A percentile compares a stretch with the other conserved stretches of the same genome.
Conservation (phyloP, 441 rosid species). For the Aleurites moluccanus region DNA sequence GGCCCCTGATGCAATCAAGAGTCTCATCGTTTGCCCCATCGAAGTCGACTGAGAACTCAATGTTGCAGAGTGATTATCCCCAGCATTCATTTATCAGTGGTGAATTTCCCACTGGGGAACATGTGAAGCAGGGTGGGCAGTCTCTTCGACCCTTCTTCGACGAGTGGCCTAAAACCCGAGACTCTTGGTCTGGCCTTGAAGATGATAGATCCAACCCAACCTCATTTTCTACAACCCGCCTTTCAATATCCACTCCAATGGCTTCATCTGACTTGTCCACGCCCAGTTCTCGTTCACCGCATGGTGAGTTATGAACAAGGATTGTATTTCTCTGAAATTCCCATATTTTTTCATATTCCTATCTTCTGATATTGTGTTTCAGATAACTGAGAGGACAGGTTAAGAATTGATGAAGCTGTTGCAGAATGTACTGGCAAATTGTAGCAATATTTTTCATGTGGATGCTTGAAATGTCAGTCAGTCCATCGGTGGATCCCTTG, state of each 20-base stretch:
- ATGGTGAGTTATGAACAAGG: constrained; percentile 27
- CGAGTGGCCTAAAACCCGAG: constrained; percentile 55
- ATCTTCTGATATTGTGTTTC: constrained; percentile 19
- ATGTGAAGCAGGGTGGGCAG: constrained; percentile 43
- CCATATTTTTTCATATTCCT: constrained; percentile 14
- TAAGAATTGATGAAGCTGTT: not conserved
- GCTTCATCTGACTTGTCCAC: constrained; percentile 48
- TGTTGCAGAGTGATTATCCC: constrained; percentile 41
- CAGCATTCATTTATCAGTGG: constrained; percentile 33
- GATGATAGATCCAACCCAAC: constrained; percentile 49
- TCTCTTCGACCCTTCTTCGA: constrained; percentile 61
- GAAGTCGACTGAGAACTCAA: constrained; percentile 32
- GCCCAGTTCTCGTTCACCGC: constrained; percentile 47
- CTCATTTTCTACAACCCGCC: constrained; percentile 54
- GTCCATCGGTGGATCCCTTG: not conserved
- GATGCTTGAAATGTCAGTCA: not conserved
- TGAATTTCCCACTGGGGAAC: constrained; percentile 35
- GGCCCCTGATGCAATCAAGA: constrained; percentile 49
- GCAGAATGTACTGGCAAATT: not conserved
- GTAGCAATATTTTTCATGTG: not conserved
- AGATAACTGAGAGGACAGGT: constrained; percentile 31
- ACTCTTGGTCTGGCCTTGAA: constrained; percentile 47
- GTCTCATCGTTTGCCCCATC: constrained; percentile 32
- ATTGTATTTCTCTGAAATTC: not conserved
- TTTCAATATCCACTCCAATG: constrained; percentile 59